Percentiles rank a stretch among this genome's conserved stretches.
Evolutionary conservation across 2,329 filamentous ascomycete genomes (phyloP).

Genomic region (Bisporella sp.): DNA sequence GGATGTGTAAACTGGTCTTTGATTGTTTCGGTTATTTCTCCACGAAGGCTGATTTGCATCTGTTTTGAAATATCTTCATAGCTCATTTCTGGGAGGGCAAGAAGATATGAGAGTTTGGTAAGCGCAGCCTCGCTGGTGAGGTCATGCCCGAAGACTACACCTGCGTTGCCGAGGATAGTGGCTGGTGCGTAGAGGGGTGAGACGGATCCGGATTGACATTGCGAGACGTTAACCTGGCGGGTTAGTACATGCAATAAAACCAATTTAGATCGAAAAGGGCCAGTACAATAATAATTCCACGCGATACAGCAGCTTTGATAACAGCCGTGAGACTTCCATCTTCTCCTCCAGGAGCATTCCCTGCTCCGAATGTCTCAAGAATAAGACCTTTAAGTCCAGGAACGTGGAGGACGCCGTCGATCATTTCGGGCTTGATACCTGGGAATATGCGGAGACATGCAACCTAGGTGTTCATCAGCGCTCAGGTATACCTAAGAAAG

Average conservation of each 20-base stretch:
- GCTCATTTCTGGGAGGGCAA: constrained; percentile 50
- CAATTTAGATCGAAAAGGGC: neutral
- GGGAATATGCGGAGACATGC: constrained; percentile 67
- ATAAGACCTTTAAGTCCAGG: constrained; percentile 59
- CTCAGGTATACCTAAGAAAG: neutral
- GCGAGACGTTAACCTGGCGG: constrained; percentile 48
- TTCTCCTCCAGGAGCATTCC: constrained; percentile 62
- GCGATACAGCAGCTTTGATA: constrained; percentile 53
- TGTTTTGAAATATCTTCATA: constrained; percentile 50
- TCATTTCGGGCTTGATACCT: constrained; percentile 64
- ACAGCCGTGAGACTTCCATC: constrained; percentile 51
- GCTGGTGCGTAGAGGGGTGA: constrained; percentile 51
- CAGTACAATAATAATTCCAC: constrained; percentile 60
- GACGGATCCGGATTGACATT: constrained; percentile 50
- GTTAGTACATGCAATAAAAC: neutral
- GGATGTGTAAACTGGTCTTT: constrained; percentile 47
- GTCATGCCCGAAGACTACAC: constrained; percentile 62
- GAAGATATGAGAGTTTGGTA: constrained; percentile 35
- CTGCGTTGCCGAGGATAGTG: constrained; percentile 55
- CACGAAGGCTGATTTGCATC: constrained; percentile 57
- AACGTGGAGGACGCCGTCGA: constrained; percentile 57
- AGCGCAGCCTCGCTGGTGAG: constrained; percentile 52
- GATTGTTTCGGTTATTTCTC: constrained; percentile 51
- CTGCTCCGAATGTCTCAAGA: constrained; percentile 66
- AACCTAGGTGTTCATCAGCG: neutral